Percentiles rank a stretch among this genome's conserved stretches.
Evolutionary conservation across 495 filamentous ascomycete species (phyloP).

Genomic region (Rostrohypoxylon terebratum): DNA sequence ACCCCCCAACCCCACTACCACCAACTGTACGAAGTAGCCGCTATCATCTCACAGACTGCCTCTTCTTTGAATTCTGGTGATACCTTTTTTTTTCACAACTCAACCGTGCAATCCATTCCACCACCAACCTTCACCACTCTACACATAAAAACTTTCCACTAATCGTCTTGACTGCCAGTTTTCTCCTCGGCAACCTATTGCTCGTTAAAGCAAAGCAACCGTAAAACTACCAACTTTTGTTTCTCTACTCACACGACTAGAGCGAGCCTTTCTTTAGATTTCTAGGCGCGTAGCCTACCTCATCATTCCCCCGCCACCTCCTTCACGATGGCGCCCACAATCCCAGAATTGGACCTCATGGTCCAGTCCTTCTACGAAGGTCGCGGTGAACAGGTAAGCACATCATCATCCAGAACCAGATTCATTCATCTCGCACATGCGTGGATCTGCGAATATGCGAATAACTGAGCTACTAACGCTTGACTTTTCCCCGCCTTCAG

Average conservation of each 20-base stretch:
- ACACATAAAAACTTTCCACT: slow-evolving; percentile 9
- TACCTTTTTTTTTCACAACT: slow-evolving; percentile 40
- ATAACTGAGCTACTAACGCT: slow-evolving; percentile 45
- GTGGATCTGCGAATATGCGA: slow-evolving; percentile 16
- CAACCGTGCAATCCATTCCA: slow-evolving; percentile 8
- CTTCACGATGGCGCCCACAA: slow-evolving; percentile 67
- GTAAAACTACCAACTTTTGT: slow-evolving; percentile 15
- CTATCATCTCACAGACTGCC: slow-evolving; percentile 43
- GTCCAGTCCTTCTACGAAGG: slow-evolving; percentile 98
- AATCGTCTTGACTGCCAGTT: slow-evolving; percentile 3
- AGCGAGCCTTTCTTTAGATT: slow-evolving; percentile 40
- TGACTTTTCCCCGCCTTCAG: slow-evolving; percentile 62
- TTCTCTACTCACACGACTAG: slow-evolving; percentile 27
- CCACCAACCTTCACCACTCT: slow-evolving; percentile 4
- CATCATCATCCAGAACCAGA: slow-evolving; percentile 10
- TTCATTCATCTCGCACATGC: slow-evolving; percentile 9
- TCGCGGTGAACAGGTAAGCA: slow-evolving; percentile 85
- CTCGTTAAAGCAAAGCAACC: slow-evolving; percentile 1
- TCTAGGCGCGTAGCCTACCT: slow-evolving; percentile 50
- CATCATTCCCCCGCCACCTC: slow-evolving; percentile 32
- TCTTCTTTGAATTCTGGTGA: slow-evolving; percentile 44
- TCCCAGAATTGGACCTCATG: slow-evolving; percentile 93
- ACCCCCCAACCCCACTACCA: slow-evolving; percentile 37
- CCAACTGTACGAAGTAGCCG: slow-evolving; percentile 28
- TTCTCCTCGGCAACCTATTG: not conserved